Conservation (phyloP, 805 yeast species). For the Wickerhamiella nectarea region DNA sequence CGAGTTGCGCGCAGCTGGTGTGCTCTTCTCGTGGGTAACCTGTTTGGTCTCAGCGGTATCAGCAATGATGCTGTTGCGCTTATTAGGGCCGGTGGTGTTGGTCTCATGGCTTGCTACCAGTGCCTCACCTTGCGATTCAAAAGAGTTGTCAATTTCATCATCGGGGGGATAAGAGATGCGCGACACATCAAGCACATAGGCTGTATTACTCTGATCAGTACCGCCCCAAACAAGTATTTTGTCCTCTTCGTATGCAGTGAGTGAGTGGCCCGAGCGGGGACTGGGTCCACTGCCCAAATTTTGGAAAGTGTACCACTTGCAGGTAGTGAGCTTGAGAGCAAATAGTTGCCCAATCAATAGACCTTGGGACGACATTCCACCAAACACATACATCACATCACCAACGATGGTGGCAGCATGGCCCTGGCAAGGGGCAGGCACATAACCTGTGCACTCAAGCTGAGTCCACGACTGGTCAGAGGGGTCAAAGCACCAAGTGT, state of each 20-base stretch:
- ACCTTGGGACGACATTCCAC: constrained; percentile 75
- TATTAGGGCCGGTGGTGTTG: not conserved
- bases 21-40: constrained; percentile 17
- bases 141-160: constrained; percentile 2
- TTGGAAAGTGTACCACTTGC: constrained; percentile 60
- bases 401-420: constrained; percentile 74
- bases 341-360: constrained; percentile 49
- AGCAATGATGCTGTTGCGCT: not conserved
- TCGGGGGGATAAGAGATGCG: constrained; percentile 33
- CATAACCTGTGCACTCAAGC: constrained; percentile 49
- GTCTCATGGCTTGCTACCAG: not conserved
- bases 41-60: constrained; percentile 1
- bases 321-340: constrained; percentile 61
- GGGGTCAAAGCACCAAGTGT: constrained; percentile 73
- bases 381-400: constrained; percentile 69
- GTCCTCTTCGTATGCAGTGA: constrained; percentile 56
- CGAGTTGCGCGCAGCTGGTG: constrained; percentile 21
- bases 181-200: constrained; percentile 50
- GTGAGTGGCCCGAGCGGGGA: constrained; percentile 81
- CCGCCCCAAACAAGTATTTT: constrained; percentile 85
- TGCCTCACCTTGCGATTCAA: not conserved
- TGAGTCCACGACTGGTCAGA: constrained; percentile 52
- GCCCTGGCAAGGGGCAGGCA: constrained; percentile 84
- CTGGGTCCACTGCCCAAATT: constrained; percentile 48
- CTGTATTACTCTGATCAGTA: constrained; percentile 40